phyloP scores from a whole-genome alignment of 176 grass and related monocot genomes.

The Triticum urartu region DNA sequence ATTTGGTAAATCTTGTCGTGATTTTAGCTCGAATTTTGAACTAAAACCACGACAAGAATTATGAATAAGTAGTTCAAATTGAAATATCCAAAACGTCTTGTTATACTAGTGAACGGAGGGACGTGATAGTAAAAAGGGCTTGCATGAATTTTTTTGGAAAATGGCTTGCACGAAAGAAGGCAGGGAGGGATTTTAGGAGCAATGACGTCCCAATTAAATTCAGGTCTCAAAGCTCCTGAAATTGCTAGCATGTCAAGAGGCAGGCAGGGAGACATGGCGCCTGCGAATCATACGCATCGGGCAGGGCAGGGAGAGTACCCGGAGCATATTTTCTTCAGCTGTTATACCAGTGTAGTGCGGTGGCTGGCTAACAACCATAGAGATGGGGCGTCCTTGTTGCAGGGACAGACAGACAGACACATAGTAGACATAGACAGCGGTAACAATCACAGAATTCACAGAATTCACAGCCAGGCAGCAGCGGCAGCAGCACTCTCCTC shows the following conservation, averaged over 20 bases:
- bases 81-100: no score
- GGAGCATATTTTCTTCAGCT: neutral
- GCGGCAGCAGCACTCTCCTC: neutral
- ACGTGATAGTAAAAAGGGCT: no score
- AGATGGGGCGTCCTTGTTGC: constrained; percentile 72
- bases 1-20: no score
- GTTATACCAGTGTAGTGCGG: neutral
- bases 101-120: no score
- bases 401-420: constrained; percentile 14
- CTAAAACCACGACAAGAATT: no score
- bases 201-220: no score
- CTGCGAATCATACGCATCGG: neutral
- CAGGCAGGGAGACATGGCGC: neutral
- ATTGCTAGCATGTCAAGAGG: neutral
- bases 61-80: no score
- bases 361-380: constrained; percentile 44
- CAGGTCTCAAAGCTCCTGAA: no score
- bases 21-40: no score
- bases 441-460: constrained; percentile 19
- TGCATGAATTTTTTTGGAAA: no score
- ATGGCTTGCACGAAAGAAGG: neutral
- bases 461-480: no score
- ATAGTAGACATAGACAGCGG: neutral
- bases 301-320: neutral
- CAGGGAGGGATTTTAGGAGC: neutral